Evolutionary conservation across 805 yeast species (phyloP).

Genomic region (Wickerhamiella nectarea): DNA sequence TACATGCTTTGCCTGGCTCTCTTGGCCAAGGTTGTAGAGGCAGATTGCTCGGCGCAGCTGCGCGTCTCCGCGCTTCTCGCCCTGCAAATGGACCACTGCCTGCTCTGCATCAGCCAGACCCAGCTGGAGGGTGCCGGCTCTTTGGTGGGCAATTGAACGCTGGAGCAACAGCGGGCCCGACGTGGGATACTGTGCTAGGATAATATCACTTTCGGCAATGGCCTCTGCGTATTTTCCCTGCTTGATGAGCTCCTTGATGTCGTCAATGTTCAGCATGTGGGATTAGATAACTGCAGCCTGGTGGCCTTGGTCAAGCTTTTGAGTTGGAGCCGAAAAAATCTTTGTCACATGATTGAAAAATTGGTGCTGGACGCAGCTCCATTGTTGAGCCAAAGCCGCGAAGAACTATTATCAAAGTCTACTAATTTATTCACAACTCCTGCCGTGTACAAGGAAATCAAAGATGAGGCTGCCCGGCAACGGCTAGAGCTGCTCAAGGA

Average conservation of each 20-base stretch:
- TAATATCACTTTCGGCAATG: constrained; percentile 6
- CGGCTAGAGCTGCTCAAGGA: constrained; percentile 77
- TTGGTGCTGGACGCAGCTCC: constrained; percentile 93
- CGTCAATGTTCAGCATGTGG: constrained; percentile 1
- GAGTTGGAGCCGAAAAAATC: background rate
- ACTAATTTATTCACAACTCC: constrained; percentile 75
- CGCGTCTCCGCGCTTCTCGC: constrained; percentile 16
- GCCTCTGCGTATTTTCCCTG: constrained; percentile 13
- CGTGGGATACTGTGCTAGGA: constrained; percentile 10
- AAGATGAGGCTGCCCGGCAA: constrained; percentile 70
- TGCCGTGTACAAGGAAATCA: constrained; percentile 74
- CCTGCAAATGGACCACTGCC: constrained; percentile 13
- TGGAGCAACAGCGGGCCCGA: constrained; percentile 11
- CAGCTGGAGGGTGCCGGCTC: constrained; percentile 12
- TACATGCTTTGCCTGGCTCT: constrained; percentile 20
- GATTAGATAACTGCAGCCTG: background rate
- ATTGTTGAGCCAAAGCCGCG: constrained; percentile 68
- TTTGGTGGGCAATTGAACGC: constrained; percentile 16
- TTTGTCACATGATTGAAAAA: constrained; percentile 26
- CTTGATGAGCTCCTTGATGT: constrained; percentile 3
- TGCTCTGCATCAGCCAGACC: constrained; percentile 20
- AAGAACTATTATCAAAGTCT: constrained; percentile 59
- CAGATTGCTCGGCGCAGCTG: constrained; percentile 27
- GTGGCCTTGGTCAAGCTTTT: too few species aligned
- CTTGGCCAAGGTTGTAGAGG: constrained; percentile 16